Conservation (phyloP, 352 stramenopile genomes). For the Stramenopiles sp. region DNA sequence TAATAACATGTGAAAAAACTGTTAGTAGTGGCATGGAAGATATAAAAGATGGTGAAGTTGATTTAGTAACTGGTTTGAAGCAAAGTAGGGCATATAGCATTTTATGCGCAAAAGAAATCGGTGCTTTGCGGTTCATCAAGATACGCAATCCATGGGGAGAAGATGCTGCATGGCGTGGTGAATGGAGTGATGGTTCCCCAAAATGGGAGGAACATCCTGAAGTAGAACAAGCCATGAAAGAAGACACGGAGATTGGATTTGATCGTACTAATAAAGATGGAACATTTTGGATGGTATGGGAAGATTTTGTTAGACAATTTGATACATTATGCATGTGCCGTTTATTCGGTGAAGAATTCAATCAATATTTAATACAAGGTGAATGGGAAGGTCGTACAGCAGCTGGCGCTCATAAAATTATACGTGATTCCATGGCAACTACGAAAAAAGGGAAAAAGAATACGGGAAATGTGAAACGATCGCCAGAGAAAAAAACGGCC, state of each 20-base stretch:
- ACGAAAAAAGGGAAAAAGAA: not conserved
- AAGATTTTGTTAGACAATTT: conserved; percentile 43
- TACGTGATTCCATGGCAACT: not conserved
- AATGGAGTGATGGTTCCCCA: conserved; percentile 51
- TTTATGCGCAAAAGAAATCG: conserved; percentile 39
- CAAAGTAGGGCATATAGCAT: conserved; percentile 48
- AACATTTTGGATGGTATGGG: conserved; percentile 54
- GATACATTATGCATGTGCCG: conserved; percentile 41
- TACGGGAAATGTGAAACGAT: conserved; percentile 27
- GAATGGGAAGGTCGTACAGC: conserved; percentile 30
- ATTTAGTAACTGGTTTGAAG: not conserved
- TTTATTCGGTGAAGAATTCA: conserved; percentile 22
- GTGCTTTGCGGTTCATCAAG: conserved; percentile 40
- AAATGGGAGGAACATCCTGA: conserved; percentile 56
- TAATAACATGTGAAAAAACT: conserved; percentile 13
- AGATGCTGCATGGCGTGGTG: conserved; percentile 44
- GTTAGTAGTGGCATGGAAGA: not conserved
- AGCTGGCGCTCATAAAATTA: conserved; percentile 18
- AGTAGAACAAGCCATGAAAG: conserved; percentile 36
- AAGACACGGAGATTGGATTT: conserved; percentile 36
- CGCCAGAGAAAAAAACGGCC: conserved; percentile 26
- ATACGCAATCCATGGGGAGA: conserved; percentile 46
- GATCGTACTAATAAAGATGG: conserved; percentile 42
- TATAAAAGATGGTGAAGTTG: not conserved
- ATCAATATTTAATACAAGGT: conserved; percentile 36